Conservation (phyloP, 1,284 basidiomycete genomes). For the Tilletia setariae region DNA sequence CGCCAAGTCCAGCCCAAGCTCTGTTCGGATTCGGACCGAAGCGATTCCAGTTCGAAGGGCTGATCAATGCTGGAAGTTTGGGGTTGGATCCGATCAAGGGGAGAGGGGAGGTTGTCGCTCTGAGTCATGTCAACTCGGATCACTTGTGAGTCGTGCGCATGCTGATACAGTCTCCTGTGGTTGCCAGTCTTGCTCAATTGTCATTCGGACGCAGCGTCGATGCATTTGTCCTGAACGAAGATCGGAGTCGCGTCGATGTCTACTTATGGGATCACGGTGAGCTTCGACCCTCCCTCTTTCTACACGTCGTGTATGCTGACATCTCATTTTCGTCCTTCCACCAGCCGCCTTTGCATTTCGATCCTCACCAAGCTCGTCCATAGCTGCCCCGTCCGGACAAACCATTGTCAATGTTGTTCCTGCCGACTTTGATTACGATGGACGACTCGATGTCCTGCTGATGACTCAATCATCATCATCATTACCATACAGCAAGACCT, state of each 20-base stretch:
- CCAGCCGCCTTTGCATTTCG: slow-evolving; percentile 66
- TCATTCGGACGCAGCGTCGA: slow-evolving; percentile 65
- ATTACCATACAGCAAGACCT: slow-evolving; percentile 53
- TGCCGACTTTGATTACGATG: slow-evolving; percentile 87
- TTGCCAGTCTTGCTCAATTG: not conserved
- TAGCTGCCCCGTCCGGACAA: slow-evolving; percentile 35
- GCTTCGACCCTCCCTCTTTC: slow-evolving; percentile 28
- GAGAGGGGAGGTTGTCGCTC: slow-evolving; percentile 73
- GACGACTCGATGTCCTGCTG: slow-evolving; percentile 80
- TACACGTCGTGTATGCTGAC: not conserved
- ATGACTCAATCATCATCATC: slow-evolving; percentile 60
- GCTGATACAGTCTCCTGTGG: not conserved
- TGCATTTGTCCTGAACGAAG: slow-evolving; percentile 69
- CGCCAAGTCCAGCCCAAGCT: slow-evolving; percentile 20
- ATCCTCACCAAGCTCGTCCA: slow-evolving; percentile 57
- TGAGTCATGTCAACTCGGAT: slow-evolving; percentile 92
- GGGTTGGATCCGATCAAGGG: slow-evolving; percentile 63
- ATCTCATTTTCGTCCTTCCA: not conserved
- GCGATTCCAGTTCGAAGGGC: slow-evolving; percentile 78
- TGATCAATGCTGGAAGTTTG: slow-evolving; percentile 75
- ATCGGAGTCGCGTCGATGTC: slow-evolving; percentile 70
- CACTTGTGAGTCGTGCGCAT: slow-evolving; percentile 69
- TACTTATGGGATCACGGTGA: slow-evolving; percentile 81
- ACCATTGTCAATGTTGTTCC: slow-evolving; percentile 72
- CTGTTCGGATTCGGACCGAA: slow-evolving; percentile 55